These are phyloP conservation scores for Podaxis sp. DNA, from an alignment of 768 basidiomycete genomes.

Conservation along the genomic window DNA sequence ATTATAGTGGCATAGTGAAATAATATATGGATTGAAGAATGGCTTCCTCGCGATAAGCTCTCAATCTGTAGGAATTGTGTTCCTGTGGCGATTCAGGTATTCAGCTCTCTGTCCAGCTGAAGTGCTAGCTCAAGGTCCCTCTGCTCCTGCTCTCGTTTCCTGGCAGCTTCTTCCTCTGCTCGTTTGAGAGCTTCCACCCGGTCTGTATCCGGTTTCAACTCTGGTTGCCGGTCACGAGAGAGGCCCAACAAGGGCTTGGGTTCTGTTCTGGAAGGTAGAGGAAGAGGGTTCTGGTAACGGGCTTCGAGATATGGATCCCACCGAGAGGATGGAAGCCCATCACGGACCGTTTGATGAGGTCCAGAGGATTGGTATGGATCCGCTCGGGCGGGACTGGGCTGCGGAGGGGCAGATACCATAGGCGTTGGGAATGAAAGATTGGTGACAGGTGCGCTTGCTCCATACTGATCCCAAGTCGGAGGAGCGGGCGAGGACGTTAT, in stretches of 20 bases:
- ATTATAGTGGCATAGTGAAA: not conserved
- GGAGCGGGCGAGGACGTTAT: not conserved
- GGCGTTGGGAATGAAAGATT: conserved; percentile 36
- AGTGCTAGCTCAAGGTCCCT: conserved; percentile 50
- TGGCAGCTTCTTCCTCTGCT: conserved; percentile 39
- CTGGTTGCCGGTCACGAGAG: conserved; percentile 17
- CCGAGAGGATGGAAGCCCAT: not conserved
- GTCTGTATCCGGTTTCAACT: conserved; percentile 28
- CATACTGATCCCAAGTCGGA: conserved; percentile 10
- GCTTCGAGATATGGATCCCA: conserved; percentile 41
- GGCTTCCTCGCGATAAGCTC: not conserved
- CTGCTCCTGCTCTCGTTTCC: conserved; percentile 38
- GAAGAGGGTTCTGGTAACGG: conserved; percentile 56
- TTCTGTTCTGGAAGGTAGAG: conserved; percentile 42
- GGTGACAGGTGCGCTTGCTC: conserved; percentile 13
- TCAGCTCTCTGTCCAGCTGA: conserved; percentile 55
- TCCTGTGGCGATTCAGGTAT: conserved; percentile 25
- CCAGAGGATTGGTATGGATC: conserved; percentile 11
- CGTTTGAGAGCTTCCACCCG: conserved; percentile 32
- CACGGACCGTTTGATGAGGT: not conserved
- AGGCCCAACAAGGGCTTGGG: conserved; percentile 13
- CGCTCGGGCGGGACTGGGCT: conserved; percentile 6
- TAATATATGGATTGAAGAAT: not conserved
- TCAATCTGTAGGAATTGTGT: not conserved
- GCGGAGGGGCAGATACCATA: conserved; percentile 19